Evolutionary conservation across 805 yeast genomes (phyloP).

Genomic region (Saccharomycopsis selenospora): DNA sequence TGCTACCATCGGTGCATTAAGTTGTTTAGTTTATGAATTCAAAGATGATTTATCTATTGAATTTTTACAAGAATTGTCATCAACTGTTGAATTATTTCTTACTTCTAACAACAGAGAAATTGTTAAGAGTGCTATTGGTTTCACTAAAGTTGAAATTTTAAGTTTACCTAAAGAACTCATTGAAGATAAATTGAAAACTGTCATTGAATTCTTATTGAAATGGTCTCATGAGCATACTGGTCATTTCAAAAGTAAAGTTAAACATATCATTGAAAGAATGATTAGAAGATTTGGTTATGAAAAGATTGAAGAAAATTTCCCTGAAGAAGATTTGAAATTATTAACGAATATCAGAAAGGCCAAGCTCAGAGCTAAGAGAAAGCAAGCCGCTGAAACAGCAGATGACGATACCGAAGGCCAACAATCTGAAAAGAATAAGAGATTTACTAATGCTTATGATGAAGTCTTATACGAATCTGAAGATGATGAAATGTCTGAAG

Average conservation of each 20-base stretch:
- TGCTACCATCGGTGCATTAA: constrained; percentile 87
- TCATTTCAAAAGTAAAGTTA: constrained; percentile 86
- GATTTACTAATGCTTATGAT: constrained; percentile 81
- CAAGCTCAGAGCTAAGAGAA: constrained; percentile 76
- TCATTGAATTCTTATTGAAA: constrained; percentile 67
- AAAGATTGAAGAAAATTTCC: constrained; percentile 72
- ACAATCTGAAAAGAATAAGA: constrained; percentile 30
- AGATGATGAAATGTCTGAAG: constrained; percentile 52
- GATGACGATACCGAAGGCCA: constrained; percentile 21
- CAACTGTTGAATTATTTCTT: constrained; percentile 83
- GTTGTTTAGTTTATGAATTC: constrained; percentile 83
- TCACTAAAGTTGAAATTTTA: constrained; percentile 81
- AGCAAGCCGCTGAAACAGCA: constrained; percentile 34
- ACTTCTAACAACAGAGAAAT: constrained; percentile 90
- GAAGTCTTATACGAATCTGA: constrained; percentile 79
- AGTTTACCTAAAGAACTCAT: constrained; percentile 75
- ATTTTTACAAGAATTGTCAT: constrained; percentile 63
- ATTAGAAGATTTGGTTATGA: constrained; percentile 89
- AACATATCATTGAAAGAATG: constrained; percentile 87
- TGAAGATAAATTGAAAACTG: constrained; percentile 52
- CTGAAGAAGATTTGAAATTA: constrained; percentile 82
- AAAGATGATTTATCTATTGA: constrained; percentile 54
- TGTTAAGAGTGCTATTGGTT: constrained; percentile 90
- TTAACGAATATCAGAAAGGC: constrained; percentile 80
- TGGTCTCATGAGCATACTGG: constrained; percentile 97